Percentiles rank a stretch among this genome's conserved stretches.
phyloP scores from a whole-genome alignment of 176 grass and related monocot genomes.

The Juncus inflexus region DNA sequence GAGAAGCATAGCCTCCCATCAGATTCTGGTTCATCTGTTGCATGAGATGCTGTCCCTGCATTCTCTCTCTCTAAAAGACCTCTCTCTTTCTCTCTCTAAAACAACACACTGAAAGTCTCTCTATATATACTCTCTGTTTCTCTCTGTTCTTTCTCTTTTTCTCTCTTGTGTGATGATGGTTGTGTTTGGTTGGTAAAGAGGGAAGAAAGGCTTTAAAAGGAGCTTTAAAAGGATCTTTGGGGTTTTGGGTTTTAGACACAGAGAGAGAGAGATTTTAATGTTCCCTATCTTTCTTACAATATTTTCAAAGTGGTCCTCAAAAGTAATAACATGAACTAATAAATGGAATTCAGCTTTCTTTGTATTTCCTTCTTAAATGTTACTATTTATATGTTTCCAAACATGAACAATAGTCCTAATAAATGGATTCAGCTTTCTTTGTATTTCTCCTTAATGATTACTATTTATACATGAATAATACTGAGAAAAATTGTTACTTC shows the following conservation, averaged over 20 bases:
- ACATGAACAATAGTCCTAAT: too few species aligned
- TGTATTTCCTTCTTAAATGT: too few species aligned
- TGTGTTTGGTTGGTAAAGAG: conserved; percentile 28
- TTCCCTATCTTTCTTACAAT: conserved; percentile 3
- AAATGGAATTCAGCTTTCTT: background rate
- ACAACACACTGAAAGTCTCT: background rate
- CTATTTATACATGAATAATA: too few species aligned
- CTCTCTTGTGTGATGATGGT: conserved; percentile 13
- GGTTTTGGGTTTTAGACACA: conserved; percentile 35
- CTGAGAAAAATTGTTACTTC: too few species aligned
- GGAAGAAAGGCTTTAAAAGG: conserved; percentile 17
- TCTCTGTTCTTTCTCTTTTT: conserved; percentile 31
- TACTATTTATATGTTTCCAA: too few species aligned
- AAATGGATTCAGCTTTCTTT: too few species aligned
- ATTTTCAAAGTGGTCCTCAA: conserved; percentile 4
- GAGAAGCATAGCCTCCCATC: conserved; percentile 81
- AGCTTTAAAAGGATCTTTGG: conserved; percentile 25
- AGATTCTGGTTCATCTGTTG: conserved; percentile 89
- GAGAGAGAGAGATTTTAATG: background rate
- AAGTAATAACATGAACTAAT: background rate
- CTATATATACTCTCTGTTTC: conserved; percentile 24
- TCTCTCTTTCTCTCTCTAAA: conserved; percentile 19
- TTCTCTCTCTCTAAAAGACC: conserved; percentile 29
- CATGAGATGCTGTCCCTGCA: conserved; percentile 93
- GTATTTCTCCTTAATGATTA: too few species aligned